Percentiles rank a stretch among this genome's conserved stretches.
Conservation (phyloP, 345 rosid genomes). For the Raphanus sativus region DNA sequence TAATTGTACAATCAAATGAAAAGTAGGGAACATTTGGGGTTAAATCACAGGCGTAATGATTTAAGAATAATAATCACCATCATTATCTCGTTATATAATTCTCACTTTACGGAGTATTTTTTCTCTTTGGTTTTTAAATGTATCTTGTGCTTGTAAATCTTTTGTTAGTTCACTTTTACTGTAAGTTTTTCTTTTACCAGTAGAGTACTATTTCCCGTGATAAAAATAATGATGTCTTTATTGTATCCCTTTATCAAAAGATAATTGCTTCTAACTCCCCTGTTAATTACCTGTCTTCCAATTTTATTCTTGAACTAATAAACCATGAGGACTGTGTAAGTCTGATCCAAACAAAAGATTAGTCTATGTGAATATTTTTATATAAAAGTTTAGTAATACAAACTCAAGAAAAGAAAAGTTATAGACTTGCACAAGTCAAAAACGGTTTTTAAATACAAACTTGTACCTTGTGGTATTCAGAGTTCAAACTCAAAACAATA, state of each 20-base stretch:
- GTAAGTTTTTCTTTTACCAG: slow-evolving; percentile 6
- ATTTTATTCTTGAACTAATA: slow-evolving; percentile 5
- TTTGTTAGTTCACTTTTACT: not conserved
- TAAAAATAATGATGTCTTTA: slow-evolving; percentile 48
- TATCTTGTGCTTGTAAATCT: not conserved
- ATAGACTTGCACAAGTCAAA: slow-evolving; percentile 5
- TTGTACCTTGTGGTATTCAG: not conserved
- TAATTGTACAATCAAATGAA: slow-evolving; percentile 10
- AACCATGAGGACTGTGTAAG: not conserved
- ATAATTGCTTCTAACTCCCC: not conserved
- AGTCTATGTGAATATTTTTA: not conserved
- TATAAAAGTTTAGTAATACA: not conserved
- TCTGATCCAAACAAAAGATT: slow-evolving; percentile 6
- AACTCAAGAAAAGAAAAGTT: not conserved
- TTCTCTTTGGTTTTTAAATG: not conserved
- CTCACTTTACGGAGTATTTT: slow-evolving; percentile 8
- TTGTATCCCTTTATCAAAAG: slow-evolving; percentile 25
- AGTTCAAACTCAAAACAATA: slow-evolving; percentile 6
- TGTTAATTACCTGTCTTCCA: slow-evolving; percentile 33
- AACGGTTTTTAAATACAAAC: slow-evolving; percentile 1
- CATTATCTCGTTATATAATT: slow-evolving; percentile 36
- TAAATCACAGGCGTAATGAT: slow-evolving; percentile 59
- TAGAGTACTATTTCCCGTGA: slow-evolving; percentile 28
- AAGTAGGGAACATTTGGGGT: slow-evolving; percentile 25
- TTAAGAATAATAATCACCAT: slow-evolving; percentile 75